phyloP scores from a whole-genome alignment of 2,329 filamentous ascomycete genomes.

The Penicillium corylophilum region DNA sequence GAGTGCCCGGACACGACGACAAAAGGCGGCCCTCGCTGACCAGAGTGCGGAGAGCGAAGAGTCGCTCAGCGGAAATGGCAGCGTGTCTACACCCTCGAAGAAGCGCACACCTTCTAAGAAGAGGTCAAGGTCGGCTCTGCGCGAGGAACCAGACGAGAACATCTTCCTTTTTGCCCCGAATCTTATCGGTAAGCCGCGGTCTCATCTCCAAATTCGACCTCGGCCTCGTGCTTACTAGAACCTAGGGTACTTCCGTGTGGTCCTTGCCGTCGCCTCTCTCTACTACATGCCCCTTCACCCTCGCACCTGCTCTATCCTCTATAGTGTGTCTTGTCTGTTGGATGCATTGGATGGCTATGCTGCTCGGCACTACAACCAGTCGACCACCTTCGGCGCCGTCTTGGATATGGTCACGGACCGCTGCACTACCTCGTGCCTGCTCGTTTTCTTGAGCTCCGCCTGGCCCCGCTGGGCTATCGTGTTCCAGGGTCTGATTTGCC shows the following conservation, averaged over 20 bases:
- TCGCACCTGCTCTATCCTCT: constrained; percentile 82
- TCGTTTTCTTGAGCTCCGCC: constrained; percentile 91
- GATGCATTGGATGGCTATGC: constrained; percentile 93
- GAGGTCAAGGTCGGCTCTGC: constrained; percentile 24
- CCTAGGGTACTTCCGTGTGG: constrained; percentile 71
- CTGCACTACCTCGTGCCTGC: constrained; percentile 90
- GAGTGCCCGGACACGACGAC: constrained; percentile 41
- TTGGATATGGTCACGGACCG: constrained; percentile 99
- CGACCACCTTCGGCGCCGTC: constrained; percentile 92
- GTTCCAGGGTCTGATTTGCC: constrained; percentile 87
- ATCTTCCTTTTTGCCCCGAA: constrained; percentile 82
- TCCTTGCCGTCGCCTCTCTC: constrained; percentile 83
- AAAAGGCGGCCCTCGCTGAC: constrained; percentile 36
- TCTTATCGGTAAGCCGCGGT: constrained; percentile 64
- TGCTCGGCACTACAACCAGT: constrained; percentile 83
- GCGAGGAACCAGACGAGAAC: constrained; percentile 59
- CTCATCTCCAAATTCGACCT: neutral
- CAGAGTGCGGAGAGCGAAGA: constrained; percentile 33
- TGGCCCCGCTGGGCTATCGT: constrained; percentile 92
- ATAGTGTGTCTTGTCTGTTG: constrained; percentile 90
- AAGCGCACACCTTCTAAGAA: constrained; percentile 28
- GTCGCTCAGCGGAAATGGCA: constrained; percentile 31
- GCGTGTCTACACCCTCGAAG: constrained; percentile 30
- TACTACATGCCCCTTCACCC: constrained; percentile 99
- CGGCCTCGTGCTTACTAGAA: neutral